These are phyloP conservation scores for Diaporthe amygdali DNA, from an alignment of 2,329 filamentous ascomycete species.

Conservation along the genomic window DNA sequence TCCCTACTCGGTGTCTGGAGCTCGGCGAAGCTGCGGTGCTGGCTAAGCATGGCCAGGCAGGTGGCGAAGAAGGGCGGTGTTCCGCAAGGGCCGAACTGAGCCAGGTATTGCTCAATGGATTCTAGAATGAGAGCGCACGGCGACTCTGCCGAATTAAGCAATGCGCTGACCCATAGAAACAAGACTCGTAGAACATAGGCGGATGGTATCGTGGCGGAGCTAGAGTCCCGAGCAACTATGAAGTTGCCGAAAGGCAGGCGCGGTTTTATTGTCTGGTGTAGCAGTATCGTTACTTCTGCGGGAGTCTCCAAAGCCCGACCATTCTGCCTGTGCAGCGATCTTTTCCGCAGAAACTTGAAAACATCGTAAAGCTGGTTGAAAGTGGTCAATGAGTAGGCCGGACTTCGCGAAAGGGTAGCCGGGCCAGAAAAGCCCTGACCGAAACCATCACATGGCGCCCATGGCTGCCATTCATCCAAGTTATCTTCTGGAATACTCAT, in stretches of 20 bases:
- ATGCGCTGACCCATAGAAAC: conserved; percentile 33
- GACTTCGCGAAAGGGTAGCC: conserved; percentile 31
- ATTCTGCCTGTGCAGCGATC: conserved; percentile 17
- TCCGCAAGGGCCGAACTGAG: conserved; percentile 31
- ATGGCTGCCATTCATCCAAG: conserved; percentile 77
- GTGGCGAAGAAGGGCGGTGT: conserved; percentile 33
- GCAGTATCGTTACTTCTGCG: conserved; percentile 15
- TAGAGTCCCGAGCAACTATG: conserved; percentile 25
- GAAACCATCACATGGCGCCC: conserved; percentile 58
- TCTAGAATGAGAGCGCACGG: conserved; percentile 27
- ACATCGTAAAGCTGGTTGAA: conserved; percentile 49
- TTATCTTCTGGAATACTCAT: conserved; percentile 65
- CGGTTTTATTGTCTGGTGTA: conserved; percentile 29
- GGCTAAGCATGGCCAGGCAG: conserved; percentile 30
- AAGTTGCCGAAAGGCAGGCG: conserved; percentile 32
- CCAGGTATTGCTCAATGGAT: conserved; percentile 31
- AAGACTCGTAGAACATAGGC: conserved; percentile 31
- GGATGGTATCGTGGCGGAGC: conserved; percentile 31
- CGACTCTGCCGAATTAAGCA: conserved; percentile 27
- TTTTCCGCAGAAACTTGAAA: conserved; percentile 39
- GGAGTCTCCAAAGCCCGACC: conserved; percentile 11
- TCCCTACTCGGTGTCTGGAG: conserved; percentile 25
- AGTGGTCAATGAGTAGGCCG: conserved; percentile 43
- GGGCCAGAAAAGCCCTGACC: conserved; percentile 31
- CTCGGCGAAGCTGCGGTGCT: conserved; percentile 22